These are phyloP conservation scores for Elsinoe perseae DNA, from an alignment of 2,329 filamentous ascomycete species.

Conservation along the genomic window DNA sequence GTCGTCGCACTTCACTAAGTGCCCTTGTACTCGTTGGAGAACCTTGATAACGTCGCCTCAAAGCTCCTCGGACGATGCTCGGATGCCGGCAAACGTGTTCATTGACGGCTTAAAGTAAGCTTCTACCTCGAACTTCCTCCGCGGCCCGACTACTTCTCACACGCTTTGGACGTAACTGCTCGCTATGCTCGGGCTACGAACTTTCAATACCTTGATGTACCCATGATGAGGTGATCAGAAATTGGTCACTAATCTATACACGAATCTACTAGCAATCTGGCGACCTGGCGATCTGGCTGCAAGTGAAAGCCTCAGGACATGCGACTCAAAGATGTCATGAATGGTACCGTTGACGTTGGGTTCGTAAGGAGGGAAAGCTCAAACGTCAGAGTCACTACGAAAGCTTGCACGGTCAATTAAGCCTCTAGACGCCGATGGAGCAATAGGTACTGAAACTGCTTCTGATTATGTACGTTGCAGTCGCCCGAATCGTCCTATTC, in stretches of 20 bases:
- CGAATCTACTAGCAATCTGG: too few species aligned
- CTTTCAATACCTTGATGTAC: too few species aligned
- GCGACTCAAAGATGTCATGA: too few species aligned
- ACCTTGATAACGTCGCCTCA: background rate
- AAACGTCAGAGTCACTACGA: background rate
- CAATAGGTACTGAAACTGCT: background rate
- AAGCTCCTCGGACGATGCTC: background rate
- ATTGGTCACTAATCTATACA: too few species aligned
- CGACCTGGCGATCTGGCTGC: too few species aligned
- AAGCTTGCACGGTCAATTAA: background rate
- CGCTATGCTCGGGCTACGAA: too few species aligned
- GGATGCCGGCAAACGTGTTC: background rate
- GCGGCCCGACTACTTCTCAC: background rate
- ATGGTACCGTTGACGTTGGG: background rate
- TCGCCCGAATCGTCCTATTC: background rate
- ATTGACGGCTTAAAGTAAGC: background rate
- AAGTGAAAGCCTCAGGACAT: too few species aligned
- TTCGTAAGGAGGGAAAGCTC: background rate
- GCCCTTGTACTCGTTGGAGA: too few species aligned
- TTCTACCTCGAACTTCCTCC: background rate
- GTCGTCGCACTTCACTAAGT: too few species aligned
- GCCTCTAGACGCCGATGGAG: background rate
- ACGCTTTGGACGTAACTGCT: too few species aligned
- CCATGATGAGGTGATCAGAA: too few species aligned
- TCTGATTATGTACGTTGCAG: too few species aligned